These are phyloP conservation scores for Apiospora pterosperma DNA, from an alignment of 2,329 filamentous ascomycete species.

Conservation along the genomic window DNA sequence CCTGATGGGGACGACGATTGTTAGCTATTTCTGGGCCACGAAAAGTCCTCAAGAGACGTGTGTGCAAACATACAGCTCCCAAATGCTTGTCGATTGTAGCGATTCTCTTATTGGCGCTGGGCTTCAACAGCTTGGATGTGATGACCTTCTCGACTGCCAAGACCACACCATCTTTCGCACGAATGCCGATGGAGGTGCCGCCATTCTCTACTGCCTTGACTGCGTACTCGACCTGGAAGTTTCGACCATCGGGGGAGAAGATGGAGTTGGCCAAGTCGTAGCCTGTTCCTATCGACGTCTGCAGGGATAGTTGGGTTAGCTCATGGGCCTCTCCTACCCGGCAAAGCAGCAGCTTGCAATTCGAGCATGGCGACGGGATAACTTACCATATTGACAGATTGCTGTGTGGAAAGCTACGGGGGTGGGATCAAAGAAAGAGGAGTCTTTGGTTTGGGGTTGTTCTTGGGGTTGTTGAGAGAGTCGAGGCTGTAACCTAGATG, in stretches of 20 bases:
- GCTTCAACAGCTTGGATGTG: constrained; percentile 90
- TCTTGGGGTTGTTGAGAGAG: neutral
- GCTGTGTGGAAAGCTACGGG: neutral
- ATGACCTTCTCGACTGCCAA: constrained; percentile 96
- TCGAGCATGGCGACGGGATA: neutral
- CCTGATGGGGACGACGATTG: constrained; percentile 47
- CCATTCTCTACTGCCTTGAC: constrained; percentile 98
- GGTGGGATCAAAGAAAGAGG: neutral
- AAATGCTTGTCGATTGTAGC: constrained; percentile 90
- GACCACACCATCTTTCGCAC: constrained; percentile 95
- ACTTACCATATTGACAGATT: constrained; percentile 5
- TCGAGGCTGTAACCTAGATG: constrained; percentile 1
- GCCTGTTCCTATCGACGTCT: constrained; percentile 99
- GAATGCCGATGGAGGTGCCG: constrained; percentile 91
- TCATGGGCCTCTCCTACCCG: too few relatives aligned
- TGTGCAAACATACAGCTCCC: constrained; percentile 70
- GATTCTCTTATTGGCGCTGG: constrained; percentile 95
- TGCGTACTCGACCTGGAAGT: constrained; percentile 99
- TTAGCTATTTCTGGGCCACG: neutral
- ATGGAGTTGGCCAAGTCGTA: constrained; percentile 99
- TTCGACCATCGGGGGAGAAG: constrained; percentile 97
- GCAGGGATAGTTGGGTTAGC: constrained; percentile 7
- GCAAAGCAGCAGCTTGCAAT: neutral
- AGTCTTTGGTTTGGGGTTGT: neutral
- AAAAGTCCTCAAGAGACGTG: neutral